phyloP scores from a whole-genome alignment of 345 rosid species.

The Brassica rapa region DNA sequence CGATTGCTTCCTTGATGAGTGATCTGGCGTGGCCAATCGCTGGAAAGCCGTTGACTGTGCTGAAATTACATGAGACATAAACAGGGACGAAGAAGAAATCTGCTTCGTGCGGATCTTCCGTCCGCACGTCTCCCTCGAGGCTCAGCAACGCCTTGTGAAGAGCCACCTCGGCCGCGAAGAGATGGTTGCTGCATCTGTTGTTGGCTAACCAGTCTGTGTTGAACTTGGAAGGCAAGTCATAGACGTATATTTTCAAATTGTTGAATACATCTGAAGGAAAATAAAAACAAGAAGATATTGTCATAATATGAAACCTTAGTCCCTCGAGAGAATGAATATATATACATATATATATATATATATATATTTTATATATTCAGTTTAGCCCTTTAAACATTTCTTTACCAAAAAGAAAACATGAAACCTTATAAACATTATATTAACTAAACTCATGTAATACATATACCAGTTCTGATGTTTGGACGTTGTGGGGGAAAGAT shows the following conservation, averaged over 20 bases:
- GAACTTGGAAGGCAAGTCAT: constrained; percentile 75
- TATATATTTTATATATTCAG: no score
- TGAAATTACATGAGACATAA: constrained; percentile 92
- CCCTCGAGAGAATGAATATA: neutral
- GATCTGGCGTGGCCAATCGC: constrained; percentile 90
- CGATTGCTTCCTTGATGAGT: constrained; percentile 63
- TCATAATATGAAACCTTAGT: neutral
- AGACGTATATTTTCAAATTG: constrained; percentile 73
- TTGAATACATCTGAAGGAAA: constrained; percentile 45
- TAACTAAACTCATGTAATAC: neutral
- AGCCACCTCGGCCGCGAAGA: constrained; percentile 95
- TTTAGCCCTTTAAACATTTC: neutral
- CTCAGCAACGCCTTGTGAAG: constrained; percentile 69
- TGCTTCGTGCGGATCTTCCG: constrained; percentile 74
- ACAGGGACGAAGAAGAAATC: constrained; percentile 93
- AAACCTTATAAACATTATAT: neutral
- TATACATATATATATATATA: no score
- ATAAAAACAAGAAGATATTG: no score
- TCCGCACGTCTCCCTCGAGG: constrained; percentile 52
- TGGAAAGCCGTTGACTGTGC: constrained; percentile 91
- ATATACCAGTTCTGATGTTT: constrained; percentile 41
- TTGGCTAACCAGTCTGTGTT: constrained; percentile 80
- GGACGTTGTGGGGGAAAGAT: constrained; percentile 28
- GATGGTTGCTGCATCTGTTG: constrained; percentile 75
- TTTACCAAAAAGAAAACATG: neutral